A percentile compares a stretch with the other conserved stretches of the same genome.
phyloP scores from a whole-genome alignment of 768 basidiomycete genomes.

The Termitomyces titanicus region DNA sequence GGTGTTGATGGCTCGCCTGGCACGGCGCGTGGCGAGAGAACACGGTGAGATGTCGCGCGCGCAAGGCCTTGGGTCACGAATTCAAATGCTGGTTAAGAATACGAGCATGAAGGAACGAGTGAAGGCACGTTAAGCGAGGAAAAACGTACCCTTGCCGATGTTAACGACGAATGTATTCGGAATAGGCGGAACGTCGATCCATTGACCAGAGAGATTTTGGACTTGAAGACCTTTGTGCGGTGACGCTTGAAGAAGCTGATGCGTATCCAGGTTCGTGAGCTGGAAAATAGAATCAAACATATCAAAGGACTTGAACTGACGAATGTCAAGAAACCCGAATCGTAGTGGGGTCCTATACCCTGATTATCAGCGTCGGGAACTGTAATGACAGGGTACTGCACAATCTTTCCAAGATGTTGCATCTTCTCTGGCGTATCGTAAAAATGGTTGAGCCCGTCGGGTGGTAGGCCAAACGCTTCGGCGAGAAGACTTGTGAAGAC shows the following conservation, averaged over 20 bases:
- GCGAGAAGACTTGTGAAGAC: slow-evolving; percentile 59
- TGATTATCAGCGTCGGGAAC: slow-evolving; percentile 46
- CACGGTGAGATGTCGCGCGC: slow-evolving; percentile 78
- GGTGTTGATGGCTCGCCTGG: slow-evolving; percentile 38
- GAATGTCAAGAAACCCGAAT: slow-evolving; percentile 79
- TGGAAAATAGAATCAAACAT: background rate
- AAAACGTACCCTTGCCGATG: slow-evolving; percentile 72
- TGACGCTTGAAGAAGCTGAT: slow-evolving; percentile 75
- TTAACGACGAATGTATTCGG: slow-evolving; percentile 81
- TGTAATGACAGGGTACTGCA: slow-evolving; percentile 64
- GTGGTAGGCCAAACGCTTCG: slow-evolving; percentile 64
- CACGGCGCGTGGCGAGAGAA: slow-evolving; percentile 57
- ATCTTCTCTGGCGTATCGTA: slow-evolving; percentile 57
- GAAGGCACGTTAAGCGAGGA: too few relatives aligned
- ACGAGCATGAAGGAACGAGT: too few relatives aligned
- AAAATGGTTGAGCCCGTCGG: slow-evolving; percentile 59
- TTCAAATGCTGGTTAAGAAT: slow-evolving; percentile 65
- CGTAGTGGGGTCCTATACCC: slow-evolving; percentile 84
- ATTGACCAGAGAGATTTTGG: slow-evolving; percentile 74
- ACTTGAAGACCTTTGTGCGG: slow-evolving; percentile 77
- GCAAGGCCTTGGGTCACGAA: slow-evolving; percentile 73
- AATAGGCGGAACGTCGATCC: slow-evolving; percentile 81
- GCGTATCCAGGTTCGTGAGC: background rate
- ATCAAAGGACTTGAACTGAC: slow-evolving; percentile 32
- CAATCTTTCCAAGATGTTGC: slow-evolving; percentile 77